Percentiles rank a stretch among this genome's conserved stretches.
Evolutionary conservation across 2,329 filamentous ascomycete species (phyloP).

Genomic region (Fusarium cyanostomum): DNA sequence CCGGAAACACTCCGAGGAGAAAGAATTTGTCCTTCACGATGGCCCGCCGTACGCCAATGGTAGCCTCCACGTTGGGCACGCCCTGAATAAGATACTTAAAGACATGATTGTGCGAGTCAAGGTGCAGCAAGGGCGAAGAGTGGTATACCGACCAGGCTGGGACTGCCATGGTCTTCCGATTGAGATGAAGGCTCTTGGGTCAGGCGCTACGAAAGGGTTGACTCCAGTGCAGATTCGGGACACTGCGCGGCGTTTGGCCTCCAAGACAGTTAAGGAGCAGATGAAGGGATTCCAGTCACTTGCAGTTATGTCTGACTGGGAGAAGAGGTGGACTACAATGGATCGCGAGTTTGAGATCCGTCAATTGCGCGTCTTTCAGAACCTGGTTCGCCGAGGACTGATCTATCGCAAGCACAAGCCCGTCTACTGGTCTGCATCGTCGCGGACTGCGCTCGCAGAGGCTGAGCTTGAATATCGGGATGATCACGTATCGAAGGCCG

Average conservation of each 20-base stretch:
- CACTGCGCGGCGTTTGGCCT: constrained; percentile 72
- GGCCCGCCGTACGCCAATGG: constrained; percentile 98
- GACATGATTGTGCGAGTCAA: constrained; percentile 89
- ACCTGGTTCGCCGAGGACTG: constrained; percentile 76
- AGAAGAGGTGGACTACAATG: constrained; percentile 81
- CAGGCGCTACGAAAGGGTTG: constrained; percentile 54
- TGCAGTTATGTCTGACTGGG: constrained; percentile 85
- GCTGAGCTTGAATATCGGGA: constrained; percentile 87
- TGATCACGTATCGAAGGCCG: constrained; percentile 74
- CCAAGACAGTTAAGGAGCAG: constrained; percentile 74
- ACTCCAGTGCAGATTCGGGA: constrained; percentile 68
- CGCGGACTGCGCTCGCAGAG: constrained; percentile 81
- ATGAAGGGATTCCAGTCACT: constrained; percentile 78
- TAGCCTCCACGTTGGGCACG: constrained; percentile 88
- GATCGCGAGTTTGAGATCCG: constrained; percentile 76
- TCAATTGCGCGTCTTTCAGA: constrained; percentile 78
- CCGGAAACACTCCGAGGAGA: constrained; percentile 60
- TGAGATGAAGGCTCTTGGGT: constrained; percentile 89
- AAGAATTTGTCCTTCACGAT: constrained; percentile 87
- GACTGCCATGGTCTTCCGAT: constrained; percentile 98
- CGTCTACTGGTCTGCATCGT: constrained; percentile 87
- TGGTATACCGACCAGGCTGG: constrained; percentile 92
- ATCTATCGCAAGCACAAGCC: constrained; percentile 84
- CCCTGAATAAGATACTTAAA: constrained; percentile 96
- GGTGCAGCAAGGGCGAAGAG: constrained; percentile 73